A percentile compares a stretch with the other conserved stretches of the same genome.
Evolutionary conservation across 805 yeast species (phyloP).

Genomic region (Pichia manshurica): DNA sequence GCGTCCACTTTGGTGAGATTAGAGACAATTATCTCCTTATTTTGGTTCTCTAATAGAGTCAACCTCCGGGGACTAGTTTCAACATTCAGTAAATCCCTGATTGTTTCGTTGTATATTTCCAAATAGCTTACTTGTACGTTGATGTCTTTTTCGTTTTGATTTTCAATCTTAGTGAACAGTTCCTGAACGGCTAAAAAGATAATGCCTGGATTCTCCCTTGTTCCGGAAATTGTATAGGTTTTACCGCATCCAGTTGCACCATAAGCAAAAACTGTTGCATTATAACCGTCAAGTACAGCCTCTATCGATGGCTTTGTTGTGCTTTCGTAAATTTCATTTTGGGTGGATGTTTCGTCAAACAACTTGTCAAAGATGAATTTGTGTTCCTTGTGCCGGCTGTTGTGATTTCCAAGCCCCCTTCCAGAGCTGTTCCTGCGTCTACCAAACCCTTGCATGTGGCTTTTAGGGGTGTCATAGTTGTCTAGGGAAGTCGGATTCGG

Average conservation of each 20-base stretch:
- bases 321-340: constrained; percentile 56
- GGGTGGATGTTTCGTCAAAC: constrained; percentile 61
- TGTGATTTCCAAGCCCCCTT: constrained; percentile 19
- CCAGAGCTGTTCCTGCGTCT: not conserved
- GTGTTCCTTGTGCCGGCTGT: constrained; percentile 59
- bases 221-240: constrained; percentile 84
- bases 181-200: constrained; percentile 75
- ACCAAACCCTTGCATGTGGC: not conserved
- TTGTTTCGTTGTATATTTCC: constrained; percentile 88
- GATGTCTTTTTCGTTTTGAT: constrained; percentile 41
- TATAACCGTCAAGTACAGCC: constrained; percentile 74
- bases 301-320: constrained; percentile 73
- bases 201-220: constrained; percentile 67
- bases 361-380: constrained; percentile 76
- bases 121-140: constrained; percentile 67
- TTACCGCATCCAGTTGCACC: constrained; percentile 99
- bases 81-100: constrained; percentile 70
- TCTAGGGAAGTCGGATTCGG: constrained; percentile 35
- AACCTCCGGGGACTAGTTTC: constrained; percentile 33
- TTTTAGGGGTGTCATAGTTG: constrained; percentile 1
- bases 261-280: constrained; percentile 90
- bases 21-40: constrained; percentile 60
- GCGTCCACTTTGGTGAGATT: constrained; percentile 65
- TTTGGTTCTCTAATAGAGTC: constrained; percentile 66
- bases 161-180: constrained; percentile 57